Evolutionary conservation across 129 eudicot genomes (phyloP).

Genomic region (Helianthus annuus): DNA sequence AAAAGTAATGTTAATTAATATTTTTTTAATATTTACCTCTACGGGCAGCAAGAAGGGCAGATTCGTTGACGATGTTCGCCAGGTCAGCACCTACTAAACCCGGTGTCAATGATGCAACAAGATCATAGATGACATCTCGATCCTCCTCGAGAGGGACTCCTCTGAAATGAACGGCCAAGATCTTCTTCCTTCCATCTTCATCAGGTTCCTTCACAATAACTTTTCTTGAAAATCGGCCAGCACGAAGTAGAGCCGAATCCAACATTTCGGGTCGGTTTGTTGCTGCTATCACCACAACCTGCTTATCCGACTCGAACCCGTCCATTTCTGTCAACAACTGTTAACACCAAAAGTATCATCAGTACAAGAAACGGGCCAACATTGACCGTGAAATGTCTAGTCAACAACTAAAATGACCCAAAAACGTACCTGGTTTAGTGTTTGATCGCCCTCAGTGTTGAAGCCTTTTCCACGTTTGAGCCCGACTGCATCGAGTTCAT

Average conservation of each 20-base stretch:
- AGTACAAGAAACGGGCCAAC: neutral
- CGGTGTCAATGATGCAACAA: constrained; percentile 46
- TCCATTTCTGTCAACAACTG: constrained; percentile 65
- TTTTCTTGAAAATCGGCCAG: constrained; percentile 57
- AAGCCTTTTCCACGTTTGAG: constrained; percentile 43
- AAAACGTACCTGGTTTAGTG: constrained; percentile 49
- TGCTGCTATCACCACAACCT: constrained; percentile 54
- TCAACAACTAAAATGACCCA: neutral
- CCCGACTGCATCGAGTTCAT: constrained; percentile 49
- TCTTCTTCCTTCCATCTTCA: constrained; percentile 52
- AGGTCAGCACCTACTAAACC: constrained; percentile 65
- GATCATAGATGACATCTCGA: constrained; percentile 29
- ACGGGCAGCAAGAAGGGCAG: constrained; percentile 60
- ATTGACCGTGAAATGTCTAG: neutral
- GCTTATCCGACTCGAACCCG: constrained; percentile 50
- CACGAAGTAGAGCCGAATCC: constrained; percentile 51
- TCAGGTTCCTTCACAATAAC: constrained; percentile 51
- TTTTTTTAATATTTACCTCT: constrained; percentile 32
- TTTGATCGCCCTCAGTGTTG: constrained; percentile 42
- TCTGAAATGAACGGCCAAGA: constrained; percentile 49
- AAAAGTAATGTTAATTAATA: neutral
- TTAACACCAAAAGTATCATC: constrained; percentile 9
- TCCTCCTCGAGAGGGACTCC: constrained; percentile 45
- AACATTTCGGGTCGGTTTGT: constrained; percentile 59
- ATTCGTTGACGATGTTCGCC: constrained; percentile 52